phyloP scores from a whole-genome alignment of 2,329 filamentous ascomycete species.

The Pseudomassariella vexata region DNA sequence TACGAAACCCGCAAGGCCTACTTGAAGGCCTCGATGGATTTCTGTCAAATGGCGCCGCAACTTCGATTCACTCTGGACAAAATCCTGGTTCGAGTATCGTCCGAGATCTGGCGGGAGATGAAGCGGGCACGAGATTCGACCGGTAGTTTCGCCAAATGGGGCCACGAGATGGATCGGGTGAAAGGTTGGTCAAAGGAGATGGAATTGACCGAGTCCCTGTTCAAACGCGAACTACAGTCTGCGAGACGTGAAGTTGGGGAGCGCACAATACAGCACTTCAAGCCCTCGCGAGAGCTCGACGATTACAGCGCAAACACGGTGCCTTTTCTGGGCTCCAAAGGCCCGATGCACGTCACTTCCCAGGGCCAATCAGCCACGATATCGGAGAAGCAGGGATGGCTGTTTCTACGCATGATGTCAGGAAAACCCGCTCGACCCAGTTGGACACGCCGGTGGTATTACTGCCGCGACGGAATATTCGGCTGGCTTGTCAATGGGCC shows the following conservation, averaged over 20 bases:
- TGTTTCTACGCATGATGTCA: conserved; percentile 74
- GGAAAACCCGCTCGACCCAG: conserved; percentile 86
- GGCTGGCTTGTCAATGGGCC: conserved; percentile 84
- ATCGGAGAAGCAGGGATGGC: conserved; percentile 88
- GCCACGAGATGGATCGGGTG: conserved; percentile 81
- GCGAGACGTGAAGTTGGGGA: conserved; percentile 81
- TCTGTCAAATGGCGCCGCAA: conserved; percentile 81
- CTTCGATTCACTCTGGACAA: conserved; percentile 79
- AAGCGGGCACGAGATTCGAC: conserved; percentile 63
- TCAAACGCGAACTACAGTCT: conserved; percentile 73
- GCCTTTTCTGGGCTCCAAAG: conserved; percentile 70
- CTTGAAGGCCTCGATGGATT: conserved; percentile 88
- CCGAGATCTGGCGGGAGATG: conserved; percentile 85
- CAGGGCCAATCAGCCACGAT: conserved; percentile 43
- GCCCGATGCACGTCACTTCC: conserved; percentile 59
- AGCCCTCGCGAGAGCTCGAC: conserved; percentile 87
- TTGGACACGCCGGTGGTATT: conserved; percentile 93
- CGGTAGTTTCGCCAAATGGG: conserved; percentile 60
- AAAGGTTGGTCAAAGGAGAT: conserved; percentile 92
- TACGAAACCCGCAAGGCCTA: conserved; percentile 91
- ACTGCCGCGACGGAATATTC: conserved; percentile 92
- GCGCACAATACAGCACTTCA: conserved; percentile 60
- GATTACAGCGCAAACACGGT: conserved; percentile 89
- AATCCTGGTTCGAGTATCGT: conserved; percentile 76
- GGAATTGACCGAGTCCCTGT: conserved; percentile 79